phyloP scores from a whole-genome alignment of 805 yeast species.

The Cyberlindnera americana region DNA sequence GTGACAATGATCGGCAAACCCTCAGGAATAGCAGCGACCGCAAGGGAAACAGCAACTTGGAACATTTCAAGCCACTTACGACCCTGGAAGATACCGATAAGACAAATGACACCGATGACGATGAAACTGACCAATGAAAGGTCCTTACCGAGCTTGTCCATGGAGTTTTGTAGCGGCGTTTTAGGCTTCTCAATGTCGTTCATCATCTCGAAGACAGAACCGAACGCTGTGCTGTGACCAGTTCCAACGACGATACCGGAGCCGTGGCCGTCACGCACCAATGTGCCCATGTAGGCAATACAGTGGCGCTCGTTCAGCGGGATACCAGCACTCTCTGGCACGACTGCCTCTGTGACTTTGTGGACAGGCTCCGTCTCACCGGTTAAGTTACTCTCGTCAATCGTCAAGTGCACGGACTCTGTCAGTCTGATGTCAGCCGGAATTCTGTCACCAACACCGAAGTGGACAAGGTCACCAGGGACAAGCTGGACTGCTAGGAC shows the following conservation, averaged over 20 bases:
- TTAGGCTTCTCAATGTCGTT: constrained; percentile 92
- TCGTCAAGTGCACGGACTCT: constrained; percentile 71
- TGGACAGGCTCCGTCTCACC: constrained; percentile 91
- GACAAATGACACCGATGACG: constrained; percentile 86
- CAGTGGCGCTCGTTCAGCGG: constrained; percentile 68
- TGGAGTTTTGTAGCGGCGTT: constrained; percentile 91
- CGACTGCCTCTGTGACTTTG: constrained; percentile 51
- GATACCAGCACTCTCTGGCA: constrained; percentile 32
- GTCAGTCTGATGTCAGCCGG: constrained; percentile 92
- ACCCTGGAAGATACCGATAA: constrained; percentile 88
- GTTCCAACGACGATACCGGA: constrained; percentile 91
- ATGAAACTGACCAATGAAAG: constrained; percentile 79
- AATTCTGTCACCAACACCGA: constrained; percentile 89
- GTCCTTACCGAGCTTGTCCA: constrained; percentile 95
- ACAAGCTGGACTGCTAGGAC: constrained; percentile 84
- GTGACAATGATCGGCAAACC: constrained; percentile 98
- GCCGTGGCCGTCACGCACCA: constrained; percentile 95
- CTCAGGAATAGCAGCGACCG: constrained; percentile 99
- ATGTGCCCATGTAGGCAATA: constrained; percentile 95
- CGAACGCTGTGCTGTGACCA: constrained; percentile 86
- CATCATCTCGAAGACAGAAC: constrained; percentile 95
- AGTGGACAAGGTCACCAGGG: constrained; percentile 93
- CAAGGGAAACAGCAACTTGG: constrained; percentile 93
- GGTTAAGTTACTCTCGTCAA: constrained; percentile 92
- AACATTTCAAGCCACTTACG: constrained; percentile 97